phyloP scores from a whole-genome alignment of 257 asterid species.

The Solanum boliviense region DNA sequence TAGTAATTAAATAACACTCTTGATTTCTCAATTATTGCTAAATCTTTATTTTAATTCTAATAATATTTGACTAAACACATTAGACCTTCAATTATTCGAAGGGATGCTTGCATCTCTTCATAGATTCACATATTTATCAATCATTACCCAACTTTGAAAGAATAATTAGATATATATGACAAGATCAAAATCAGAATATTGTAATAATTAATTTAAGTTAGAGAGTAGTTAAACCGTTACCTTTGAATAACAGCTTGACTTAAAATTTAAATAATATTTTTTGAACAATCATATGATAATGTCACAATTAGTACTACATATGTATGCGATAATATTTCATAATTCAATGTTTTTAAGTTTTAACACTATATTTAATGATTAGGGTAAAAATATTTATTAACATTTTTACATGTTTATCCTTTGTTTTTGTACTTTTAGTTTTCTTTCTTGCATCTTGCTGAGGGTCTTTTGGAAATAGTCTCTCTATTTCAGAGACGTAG shows the following conservation, averaged over 20 bases:
- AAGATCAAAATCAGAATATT: background rate
- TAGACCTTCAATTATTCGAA: background rate
- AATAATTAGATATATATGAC: background rate
- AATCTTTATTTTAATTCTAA: background rate
- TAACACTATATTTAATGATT: background rate
- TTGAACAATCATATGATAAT: background rate
- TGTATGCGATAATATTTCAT: background rate
- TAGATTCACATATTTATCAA: background rate
- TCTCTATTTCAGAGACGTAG: fast-evolving
- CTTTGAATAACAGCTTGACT: background rate
- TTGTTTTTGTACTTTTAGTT: background rate
- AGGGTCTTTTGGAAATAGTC: background rate
- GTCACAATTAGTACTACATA: background rate
- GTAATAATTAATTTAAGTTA: background rate
- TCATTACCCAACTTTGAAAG: background rate
- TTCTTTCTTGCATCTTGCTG: too few relatives aligned
- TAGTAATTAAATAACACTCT: background rate
- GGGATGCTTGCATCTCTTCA: background rate
- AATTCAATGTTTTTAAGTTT: background rate
- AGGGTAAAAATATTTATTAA: background rate
- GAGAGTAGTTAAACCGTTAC: background rate
- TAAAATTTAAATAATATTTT: background rate
- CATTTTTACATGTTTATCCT: background rate
- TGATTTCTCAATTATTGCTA: background rate
- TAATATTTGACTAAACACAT: background rate